Evolutionary conservation across 176 grass and related monocot species (phyloP).

Genomic region (Stipa capillata): DNA sequence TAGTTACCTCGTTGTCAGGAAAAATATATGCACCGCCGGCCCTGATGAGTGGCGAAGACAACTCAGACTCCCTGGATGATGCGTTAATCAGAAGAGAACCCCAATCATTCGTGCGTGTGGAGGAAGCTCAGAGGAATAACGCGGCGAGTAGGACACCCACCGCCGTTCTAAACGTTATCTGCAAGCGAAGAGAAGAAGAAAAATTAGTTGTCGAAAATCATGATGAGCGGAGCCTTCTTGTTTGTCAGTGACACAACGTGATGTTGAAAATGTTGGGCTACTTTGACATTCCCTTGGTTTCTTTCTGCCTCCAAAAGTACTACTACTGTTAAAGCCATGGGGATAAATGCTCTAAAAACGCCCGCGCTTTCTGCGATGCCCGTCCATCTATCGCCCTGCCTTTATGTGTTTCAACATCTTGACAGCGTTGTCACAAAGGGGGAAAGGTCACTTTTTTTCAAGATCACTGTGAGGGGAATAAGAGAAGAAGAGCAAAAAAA

Average conservation of each 20-base stretch:
- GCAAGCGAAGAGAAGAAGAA: conserved; percentile 14
- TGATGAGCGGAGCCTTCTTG: background rate
- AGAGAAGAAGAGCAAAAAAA: background rate
- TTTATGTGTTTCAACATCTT: conserved; percentile 14
- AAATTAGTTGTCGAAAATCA: background rate
- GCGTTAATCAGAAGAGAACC: conserved; percentile 28
- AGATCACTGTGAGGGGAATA: conserved; percentile 28
- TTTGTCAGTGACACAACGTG: background rate
- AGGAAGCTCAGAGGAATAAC: conserved; percentile 57
- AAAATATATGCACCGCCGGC: background rate
- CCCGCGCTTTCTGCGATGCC: conserved; percentile 15
- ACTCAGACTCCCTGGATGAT: conserved; percentile 5
- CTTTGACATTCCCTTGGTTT: background rate
- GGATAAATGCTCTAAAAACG: background rate
- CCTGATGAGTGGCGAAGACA: conserved; percentile 5
- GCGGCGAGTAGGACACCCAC: conserved; percentile 52
- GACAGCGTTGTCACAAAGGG: background rate
- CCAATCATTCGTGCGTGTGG: conserved; percentile 38
- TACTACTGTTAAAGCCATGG: background rate
- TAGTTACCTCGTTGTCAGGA: background rate
- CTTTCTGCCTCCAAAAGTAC: background rate
- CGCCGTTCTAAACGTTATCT: conserved; percentile 44
- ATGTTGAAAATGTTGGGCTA: background rate
- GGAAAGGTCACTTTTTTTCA: background rate
- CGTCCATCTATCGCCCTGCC: conserved; percentile 18